phyloP scores from a whole-genome alignment of 2,329 filamentous ascomycete genomes.

The Raffaelea ambrosiae region DNA sequence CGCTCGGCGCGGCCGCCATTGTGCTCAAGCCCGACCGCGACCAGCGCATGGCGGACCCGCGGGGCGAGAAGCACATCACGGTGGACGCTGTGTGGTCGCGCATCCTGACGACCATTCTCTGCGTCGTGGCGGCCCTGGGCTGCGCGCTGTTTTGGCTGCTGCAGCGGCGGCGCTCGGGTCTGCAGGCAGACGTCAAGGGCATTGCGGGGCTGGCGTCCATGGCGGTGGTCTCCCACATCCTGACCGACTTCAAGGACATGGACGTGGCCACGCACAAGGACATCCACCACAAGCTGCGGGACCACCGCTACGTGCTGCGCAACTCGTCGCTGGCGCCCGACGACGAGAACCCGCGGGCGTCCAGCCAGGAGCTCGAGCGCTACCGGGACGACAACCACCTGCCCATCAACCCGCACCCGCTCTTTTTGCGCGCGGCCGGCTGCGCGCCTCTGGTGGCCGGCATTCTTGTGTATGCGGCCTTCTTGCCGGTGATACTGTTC shows the following conservation, averaged over 20 bases:
- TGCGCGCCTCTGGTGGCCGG: constrained; percentile 52
- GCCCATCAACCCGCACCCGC: constrained; percentile 55
- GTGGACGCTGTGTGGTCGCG: constrained; percentile 54
- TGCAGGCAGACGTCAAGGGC: constrained; percentile 60
- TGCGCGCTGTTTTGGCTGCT: constrained; percentile 52
- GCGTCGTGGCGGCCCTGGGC: constrained; percentile 50
- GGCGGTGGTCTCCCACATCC: constrained; percentile 64
- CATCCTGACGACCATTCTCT: constrained; percentile 46
- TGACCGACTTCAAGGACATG: constrained; percentile 65
- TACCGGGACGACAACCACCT: constrained; percentile 36
- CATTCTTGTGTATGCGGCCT: constrained; percentile 45
- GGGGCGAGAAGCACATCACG: constrained; percentile 41
- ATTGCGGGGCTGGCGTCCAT: constrained; percentile 68
- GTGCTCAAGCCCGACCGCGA: constrained; percentile 44
- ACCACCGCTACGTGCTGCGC: constrained; percentile 58
- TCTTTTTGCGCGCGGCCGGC: constrained; percentile 55
- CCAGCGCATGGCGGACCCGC: constrained; percentile 31
- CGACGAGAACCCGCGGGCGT: constrained; percentile 34
- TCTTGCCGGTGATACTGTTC: constrained; percentile 58
- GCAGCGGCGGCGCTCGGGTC: constrained; percentile 53
- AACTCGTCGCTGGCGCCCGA: constrained; percentile 65
- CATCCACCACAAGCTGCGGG: constrained; percentile 60
- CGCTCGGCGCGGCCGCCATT: constrained; percentile 56
- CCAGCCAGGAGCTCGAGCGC: constrained; percentile 28
- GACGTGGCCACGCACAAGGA: constrained; percentile 57